A percentile compares a stretch with the other conserved stretches of the same genome.
Evolutionary conservation across 306 rosid genomes (phyloP).

Genomic region (Vigna hirtella): DNA sequence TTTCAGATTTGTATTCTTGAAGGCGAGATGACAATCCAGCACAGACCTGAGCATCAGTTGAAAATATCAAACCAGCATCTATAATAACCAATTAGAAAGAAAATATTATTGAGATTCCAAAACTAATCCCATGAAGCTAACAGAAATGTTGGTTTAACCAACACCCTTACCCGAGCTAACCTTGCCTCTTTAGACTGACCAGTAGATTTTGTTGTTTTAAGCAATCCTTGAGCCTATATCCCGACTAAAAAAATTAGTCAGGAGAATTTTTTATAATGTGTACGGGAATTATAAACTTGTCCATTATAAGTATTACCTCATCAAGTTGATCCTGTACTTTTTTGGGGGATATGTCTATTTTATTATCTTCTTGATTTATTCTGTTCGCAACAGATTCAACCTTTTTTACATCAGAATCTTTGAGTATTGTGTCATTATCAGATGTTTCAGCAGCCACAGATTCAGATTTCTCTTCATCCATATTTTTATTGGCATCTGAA

Average conservation of each 20-base stretch:
- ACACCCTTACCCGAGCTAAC: constrained; percentile 87
- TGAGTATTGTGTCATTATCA: constrained; percentile 49
- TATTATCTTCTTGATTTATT: constrained; percentile 61
- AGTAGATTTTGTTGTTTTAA: constrained; percentile 81
- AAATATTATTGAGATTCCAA: constrained; percentile 20
- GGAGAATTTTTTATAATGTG: constrained; percentile 44
- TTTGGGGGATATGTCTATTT: constrained; percentile 56
- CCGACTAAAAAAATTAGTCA: constrained; percentile 69
- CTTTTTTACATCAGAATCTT: constrained; percentile 56
- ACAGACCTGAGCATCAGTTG: constrained; percentile 73
- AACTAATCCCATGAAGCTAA: constrained; percentile 34
- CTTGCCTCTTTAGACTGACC: constrained; percentile 99
- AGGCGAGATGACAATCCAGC: constrained; percentile 97
- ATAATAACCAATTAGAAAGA: constrained; percentile 41
- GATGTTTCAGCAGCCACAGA: constrained; percentile 50
- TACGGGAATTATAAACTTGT: constrained; percentile 32
- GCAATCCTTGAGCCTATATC: constrained; percentile 95
- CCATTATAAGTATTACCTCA: constrained; percentile 68
- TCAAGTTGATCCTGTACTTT: constrained; percentile 88
- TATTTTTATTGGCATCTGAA: constrained; percentile 47
- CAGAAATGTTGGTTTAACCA: constrained; percentile 30
- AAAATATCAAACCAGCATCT: constrained; percentile 44
- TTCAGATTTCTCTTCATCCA: constrained; percentile 57
- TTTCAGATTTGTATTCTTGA: constrained; percentile 96
- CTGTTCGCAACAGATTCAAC: constrained; percentile 51